Evolutionary conservation across 2,329 filamentous ascomycete genomes (phyloP).

Genomic region (Aspergillus puulaauensis): DNA sequence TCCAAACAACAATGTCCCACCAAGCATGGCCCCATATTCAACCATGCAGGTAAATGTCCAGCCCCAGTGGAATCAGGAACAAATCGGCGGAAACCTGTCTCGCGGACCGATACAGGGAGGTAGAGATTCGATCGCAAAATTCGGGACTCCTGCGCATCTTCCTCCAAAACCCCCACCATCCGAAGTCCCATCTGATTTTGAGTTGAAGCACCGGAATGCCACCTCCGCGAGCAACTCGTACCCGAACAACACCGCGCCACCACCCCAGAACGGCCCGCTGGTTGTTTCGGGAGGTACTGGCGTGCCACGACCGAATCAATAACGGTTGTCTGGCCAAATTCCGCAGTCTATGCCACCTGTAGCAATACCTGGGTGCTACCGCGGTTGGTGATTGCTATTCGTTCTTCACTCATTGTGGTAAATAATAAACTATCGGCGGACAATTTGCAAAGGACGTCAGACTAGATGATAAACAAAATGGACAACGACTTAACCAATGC

Average conservation of each 20-base stretch:
- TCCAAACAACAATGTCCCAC: slow-evolving; percentile 31
- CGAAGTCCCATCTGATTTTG: slow-evolving; percentile 43
- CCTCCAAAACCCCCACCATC: slow-evolving; percentile 53
- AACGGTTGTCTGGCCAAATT: not conserved
- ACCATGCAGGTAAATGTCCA: slow-evolving; percentile 23
- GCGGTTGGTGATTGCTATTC: not conserved
- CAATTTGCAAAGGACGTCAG: not conserved
- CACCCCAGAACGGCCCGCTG: slow-evolving; percentile 35
- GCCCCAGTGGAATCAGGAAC: slow-evolving; percentile 29
- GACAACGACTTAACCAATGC: not conserved
- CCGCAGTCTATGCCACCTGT: not conserved
- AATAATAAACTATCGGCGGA: not conserved
- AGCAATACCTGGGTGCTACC: not conserved
- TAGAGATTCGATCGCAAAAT: slow-evolving; percentile 48
- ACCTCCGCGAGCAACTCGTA: slow-evolving; percentile 22
- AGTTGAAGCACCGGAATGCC: slow-evolving; percentile 36
- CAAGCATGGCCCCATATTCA: slow-evolving; percentile 28
- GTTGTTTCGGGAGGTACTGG: slow-evolving; percentile 39
- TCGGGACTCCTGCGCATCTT: slow-evolving; percentile 51
- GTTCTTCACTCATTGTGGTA: not conserved
- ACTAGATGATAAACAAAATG: not conserved
- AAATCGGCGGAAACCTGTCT: slow-evolving; percentile 15
- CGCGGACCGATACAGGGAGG: slow-evolving; percentile 23
- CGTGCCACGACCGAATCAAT: slow-evolving; percentile 29
- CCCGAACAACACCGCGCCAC: slow-evolving; percentile 21